Base-by-base conservation (phyloP, 306 rosid genomes). In the apple (Malus domestica) region DNA sequence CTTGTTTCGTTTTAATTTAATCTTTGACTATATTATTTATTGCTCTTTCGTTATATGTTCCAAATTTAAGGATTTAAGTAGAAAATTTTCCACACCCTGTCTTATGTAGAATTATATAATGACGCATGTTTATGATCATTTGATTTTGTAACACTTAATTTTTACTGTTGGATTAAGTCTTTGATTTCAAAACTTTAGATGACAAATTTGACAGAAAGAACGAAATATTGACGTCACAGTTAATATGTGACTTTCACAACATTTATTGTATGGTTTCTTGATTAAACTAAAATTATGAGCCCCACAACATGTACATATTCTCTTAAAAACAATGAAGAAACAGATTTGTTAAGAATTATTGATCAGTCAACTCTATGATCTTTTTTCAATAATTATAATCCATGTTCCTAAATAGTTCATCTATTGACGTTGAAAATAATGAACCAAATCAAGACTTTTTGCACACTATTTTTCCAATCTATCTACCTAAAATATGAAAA, bases 371-470 rank as follows among this genome's bases (percentile, higher is more conserved):
- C 42, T 70, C 42, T 15, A 70, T 49, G 23, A 70, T 70, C 30
- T 52, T 70, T 70, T 0, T 70, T 52, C 70, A 66, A 66, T 66
- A 66, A 66, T 49, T 14, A 12, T 3, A 70, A 70, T 38, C 60
- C 58, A 70, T 70, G 57, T 52, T 46, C 70, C 62, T n/a, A 62
- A 38, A 79, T 62, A 51, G 73, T 61, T 71, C 9, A 38, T 49
- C 25, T 45, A 27, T 46, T 66, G 51, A 66, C 70, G 19, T 66
- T 57, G 63, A 69, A 70, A 15, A 59, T 45, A 70, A 51, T 58
- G 60, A 55, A 60, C n/a, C 33, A 59, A 60, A 77, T 77, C 69
- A 77, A 77, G 27, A 70, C 62, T 20, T 16, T 64, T 64, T 64
- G 67, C 20, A 11, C 32, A 25, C 19, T 49, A 33, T 67, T 67